Conservation (phyloP, 1,284 basidiomycete species). For the Fomitopsis palustris region DNA sequence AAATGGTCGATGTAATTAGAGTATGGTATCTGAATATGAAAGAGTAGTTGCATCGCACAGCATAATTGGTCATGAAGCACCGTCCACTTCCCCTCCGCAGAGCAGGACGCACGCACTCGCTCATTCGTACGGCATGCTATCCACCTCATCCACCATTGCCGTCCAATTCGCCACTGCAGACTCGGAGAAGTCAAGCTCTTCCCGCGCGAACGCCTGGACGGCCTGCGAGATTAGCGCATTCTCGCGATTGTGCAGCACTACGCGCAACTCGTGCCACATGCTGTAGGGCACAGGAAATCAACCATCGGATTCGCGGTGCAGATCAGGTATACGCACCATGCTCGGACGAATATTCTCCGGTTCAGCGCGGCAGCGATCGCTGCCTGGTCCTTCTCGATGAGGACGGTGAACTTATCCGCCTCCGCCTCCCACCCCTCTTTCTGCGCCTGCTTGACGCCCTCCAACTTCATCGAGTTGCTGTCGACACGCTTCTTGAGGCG, state of each 20-base stretch:
- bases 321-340: slow-evolving; percentile 72
- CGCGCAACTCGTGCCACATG: slow-evolving; percentile 89
- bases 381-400: slow-evolving; percentile 76
- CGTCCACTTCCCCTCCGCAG: neutral
- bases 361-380: slow-evolving; percentile 67
- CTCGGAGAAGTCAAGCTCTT: slow-evolving; percentile 66
- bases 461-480: slow-evolving; percentile 68
- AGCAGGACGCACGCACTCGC: neutral
- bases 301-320: too few relatives aligned
- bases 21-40: too few relatives aligned
- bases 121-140: slow-evolving; percentile 83
- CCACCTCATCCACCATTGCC: slow-evolving; percentile 64
- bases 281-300: slow-evolving; percentile 34
- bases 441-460: slow-evolving; percentile 60
- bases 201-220: slow-evolving; percentile 67
- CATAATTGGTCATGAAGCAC: neutral
- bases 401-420: slow-evolving; percentile 64
- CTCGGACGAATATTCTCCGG: slow-evolving; percentile 79
- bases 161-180: slow-evolving; percentile 69
- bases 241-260: slow-evolving; percentile 85
- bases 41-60: too few relatives aligned
- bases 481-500: slow-evolving; percentile 84
- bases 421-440: slow-evolving; percentile 84
- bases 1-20: too few relatives aligned
- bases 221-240: slow-evolving; percentile 76